Evolutionary conservation across 768 basidiomycete species (phyloP), one percentile per base, ranked within the genome.

Genomic region (Pleurotus sapidus): DNA sequence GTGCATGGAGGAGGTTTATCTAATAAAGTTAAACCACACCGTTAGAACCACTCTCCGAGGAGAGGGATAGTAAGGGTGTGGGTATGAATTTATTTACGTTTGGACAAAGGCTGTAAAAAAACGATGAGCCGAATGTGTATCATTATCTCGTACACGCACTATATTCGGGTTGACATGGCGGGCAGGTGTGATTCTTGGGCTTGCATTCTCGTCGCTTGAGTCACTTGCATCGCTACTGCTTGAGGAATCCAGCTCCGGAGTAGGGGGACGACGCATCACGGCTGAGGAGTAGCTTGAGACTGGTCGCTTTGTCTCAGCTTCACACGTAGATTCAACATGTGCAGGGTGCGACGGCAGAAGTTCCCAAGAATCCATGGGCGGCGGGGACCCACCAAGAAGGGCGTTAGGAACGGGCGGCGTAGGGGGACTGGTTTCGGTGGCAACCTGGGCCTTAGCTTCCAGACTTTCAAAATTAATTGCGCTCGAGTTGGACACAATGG

Each of bases 1-100:
- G 84, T 87, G 65, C 87, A 88, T 14, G 87, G 86, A 20, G 87
- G 80, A 1, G 86, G 86, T 63, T 73, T 81, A 63, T 87, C 85
- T 84, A 64, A 34, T 9, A 30, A 61, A 55, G 43, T 12, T 37
- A 17, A 51, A 59, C 20, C 62, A 34, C 30, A 34, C 46, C 68
- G 63, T 65, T 58, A 57, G 60, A 56, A 59, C 24, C 57, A 34
- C 51, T 46, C 57, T 40, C 9, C 39, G 11, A 59, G 27, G 38
- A 46, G 18, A 34, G 30, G 30, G 30, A 34, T 9, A 34, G 49
- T 48, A 48, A 23, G 27, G 57, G 47, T 45, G 23, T 27, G 27
- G 56, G 47, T 45, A 18, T 27, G 49, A 34, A 49, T 40, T 59
- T 48, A 80, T 83, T 58, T 67, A 87, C 86, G 84, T 66, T 86